Percentiles rank a stretch among this genome's conserved stretches.
Evolutionary conservation across 2,329 filamentous ascomycete species (phyloP).

Genomic region (Geosmithia morbida): DNA sequence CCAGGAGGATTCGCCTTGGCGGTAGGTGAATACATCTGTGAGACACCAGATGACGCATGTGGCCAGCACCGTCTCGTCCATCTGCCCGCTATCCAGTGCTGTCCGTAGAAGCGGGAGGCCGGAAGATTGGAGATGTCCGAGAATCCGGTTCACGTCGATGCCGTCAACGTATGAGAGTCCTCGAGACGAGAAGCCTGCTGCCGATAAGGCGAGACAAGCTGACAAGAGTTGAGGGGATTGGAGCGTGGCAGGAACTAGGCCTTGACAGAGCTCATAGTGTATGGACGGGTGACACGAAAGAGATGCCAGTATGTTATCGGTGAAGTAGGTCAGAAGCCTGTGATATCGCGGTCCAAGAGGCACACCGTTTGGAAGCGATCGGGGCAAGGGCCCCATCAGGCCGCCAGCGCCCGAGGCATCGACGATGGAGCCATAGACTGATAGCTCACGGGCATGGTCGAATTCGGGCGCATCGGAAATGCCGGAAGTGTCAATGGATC

Average conservation of each 20-base stretch:
- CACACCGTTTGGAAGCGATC: slow-evolving; percentile 10
- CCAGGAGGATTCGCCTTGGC: slow-evolving; percentile 9
- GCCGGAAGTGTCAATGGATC: not conserved
- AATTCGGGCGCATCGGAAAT: too few relatives aligned
- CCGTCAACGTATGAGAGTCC: slow-evolving; percentile 9
- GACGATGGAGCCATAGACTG: not conserved
- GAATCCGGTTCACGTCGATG: slow-evolving; percentile 5
- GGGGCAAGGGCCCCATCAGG: not conserved
- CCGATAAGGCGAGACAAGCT: slow-evolving; percentile 11
- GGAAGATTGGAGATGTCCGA: slow-evolving; percentile 10
- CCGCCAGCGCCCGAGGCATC: not conserved
- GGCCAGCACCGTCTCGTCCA: slow-evolving; percentile 10
- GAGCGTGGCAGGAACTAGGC: slow-evolving; percentile 10
- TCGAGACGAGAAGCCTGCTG: slow-evolving; percentile 11
- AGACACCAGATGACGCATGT: slow-evolving; percentile 15
- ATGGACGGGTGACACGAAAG: slow-evolving; percentile 12
- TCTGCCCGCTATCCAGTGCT: slow-evolving; percentile 7
- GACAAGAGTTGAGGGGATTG: slow-evolving; percentile 12
- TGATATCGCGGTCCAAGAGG: slow-evolving; percentile 8
- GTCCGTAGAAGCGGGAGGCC: slow-evolving; percentile 9
- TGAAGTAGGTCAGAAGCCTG: slow-evolving; percentile 10
- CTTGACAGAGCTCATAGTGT: slow-evolving; percentile 10
- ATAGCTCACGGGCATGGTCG: not conserved
- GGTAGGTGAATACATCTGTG: slow-evolving; percentile 10
- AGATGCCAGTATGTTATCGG: slow-evolving; percentile 10